Percentiles rank a stretch among this genome's conserved stretches.
phyloP scores from a whole-genome alignment of 164 flowering plant species.

The Aristolochia californica region DNA sequence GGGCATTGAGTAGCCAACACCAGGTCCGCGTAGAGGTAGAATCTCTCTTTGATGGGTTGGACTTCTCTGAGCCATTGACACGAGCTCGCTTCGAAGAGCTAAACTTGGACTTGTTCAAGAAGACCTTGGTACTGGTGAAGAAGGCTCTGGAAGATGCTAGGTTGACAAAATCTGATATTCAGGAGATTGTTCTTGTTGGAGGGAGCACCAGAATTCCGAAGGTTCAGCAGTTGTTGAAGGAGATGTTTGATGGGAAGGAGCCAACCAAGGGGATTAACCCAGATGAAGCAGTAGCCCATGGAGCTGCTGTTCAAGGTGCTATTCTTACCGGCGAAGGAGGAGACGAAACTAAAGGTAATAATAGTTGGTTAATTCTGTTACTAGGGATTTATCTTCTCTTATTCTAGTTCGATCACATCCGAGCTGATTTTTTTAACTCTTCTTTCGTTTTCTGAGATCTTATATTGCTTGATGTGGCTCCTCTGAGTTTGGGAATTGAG shows the following conservation, averaged over 20 bases:
- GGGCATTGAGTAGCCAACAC: slow-evolving; percentile 6
- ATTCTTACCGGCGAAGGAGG: slow-evolving; percentile 2
- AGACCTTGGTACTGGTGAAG: slow-evolving; percentile 1
- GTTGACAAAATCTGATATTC: neutral
- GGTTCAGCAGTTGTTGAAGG: slow-evolving; percentile 5
- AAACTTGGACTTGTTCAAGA: slow-evolving; percentile 4
- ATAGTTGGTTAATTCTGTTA: too few species aligned
- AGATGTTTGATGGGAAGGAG: slow-evolving; percentile 2
- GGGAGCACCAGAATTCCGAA: slow-evolving; percentile 6
- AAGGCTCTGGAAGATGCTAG: slow-evolving; percentile 4
- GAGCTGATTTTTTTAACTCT: too few species aligned
- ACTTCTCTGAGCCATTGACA: slow-evolving; percentile 3
- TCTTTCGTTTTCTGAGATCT: too few species aligned
- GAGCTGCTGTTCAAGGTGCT: slow-evolving; percentile 1
- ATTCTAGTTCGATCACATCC: too few species aligned
- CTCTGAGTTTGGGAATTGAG: slow-evolving; percentile 47
- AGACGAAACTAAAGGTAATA: neutral
- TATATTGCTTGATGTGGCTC: slow-evolving; percentile 44
- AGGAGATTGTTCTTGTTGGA: slow-evolving; percentile 6
- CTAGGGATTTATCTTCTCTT: too few species aligned
- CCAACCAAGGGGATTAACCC: slow-evolving; percentile 2
- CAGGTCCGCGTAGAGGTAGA: slow-evolving; percentile 6
- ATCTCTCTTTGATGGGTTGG: slow-evolving; percentile 1
- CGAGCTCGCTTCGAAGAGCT: slow-evolving; percentile 6
- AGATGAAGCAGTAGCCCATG: slow-evolving; percentile 5